Base-by-base conservation (phyloP, 805 yeast species). In the Candida awuae region DNA sequence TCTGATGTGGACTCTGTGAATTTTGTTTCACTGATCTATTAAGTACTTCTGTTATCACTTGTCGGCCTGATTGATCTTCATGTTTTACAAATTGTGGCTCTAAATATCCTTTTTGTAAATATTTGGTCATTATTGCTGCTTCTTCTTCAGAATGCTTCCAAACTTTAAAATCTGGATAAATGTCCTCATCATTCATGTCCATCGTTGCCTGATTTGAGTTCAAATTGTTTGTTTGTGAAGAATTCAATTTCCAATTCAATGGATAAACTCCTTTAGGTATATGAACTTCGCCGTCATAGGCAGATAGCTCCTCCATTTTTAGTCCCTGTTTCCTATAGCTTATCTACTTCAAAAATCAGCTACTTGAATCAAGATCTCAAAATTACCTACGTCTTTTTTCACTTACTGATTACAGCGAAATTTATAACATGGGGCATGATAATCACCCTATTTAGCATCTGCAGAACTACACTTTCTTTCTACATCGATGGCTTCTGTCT, bases 11-110 rank as follows among this genome's bases (percentile, higher is more conserved):
- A 14, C 19, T 30, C 14, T 4, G 14, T 23, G 13, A 23, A n/a
- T 27, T 14, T 18, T 26, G 22, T 13, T 22, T 23, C 19, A 17
- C 32, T 2, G 39, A 32, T 29, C 31, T 41, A 26, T 29, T 41
- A 9, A 32, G 15, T n/a, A 37, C 16, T 12, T 30, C 32, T n/a
- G 42, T 31, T 1, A 35, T 61, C 15, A 78, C 61, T 45, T 73
- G 76, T 36, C 86, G 63, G 1, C 86, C 88, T 0, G 85, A 72
- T 34, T 79, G 75, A 36, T 79, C 71, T 56, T 85, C 95, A 52
- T 80, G 75, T 27, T 67, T 55, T 1, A 80, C 84, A 17, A 58
- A 57, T 2, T 87, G 79, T 1, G 75, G 61, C 50, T 83, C 86
- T 42, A 69, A 70, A 47, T 70, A 77, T 7, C 95, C 95, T 50